Evolutionary conservation across 2,329 filamentous ascomycete genomes (phyloP).

Genomic region (Ascochyta viciae-villosae): DNA sequence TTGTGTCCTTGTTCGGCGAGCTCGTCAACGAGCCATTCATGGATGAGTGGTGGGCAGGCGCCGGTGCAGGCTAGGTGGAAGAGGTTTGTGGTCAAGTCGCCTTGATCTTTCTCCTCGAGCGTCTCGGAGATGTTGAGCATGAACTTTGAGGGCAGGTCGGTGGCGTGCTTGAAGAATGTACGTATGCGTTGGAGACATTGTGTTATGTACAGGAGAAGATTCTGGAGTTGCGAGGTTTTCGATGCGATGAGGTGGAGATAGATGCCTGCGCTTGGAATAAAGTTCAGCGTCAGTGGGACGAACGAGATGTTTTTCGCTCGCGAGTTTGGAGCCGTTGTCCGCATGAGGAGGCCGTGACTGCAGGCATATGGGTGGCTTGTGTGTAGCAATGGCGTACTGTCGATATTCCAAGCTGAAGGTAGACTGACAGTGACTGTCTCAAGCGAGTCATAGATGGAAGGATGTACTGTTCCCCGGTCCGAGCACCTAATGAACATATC

Average conservation of each 20-base stretch:
- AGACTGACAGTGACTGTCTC: slow-evolving; percentile 72
- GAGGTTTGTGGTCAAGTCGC: slow-evolving; percentile 75
- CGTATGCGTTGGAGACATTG: slow-evolving; percentile 81
- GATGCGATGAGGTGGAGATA: slow-evolving; percentile 85
- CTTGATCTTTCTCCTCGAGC: slow-evolving; percentile 69
- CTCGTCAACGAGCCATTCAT: slow-evolving; percentile 88
- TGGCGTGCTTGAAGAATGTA: slow-evolving; percentile 81
- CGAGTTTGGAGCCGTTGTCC: slow-evolving; percentile 39
- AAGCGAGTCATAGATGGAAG: slow-evolving; percentile 87
- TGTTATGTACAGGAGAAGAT: slow-evolving; percentile 81
- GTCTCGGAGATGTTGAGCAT: slow-evolving; percentile 79
- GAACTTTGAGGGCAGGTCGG: slow-evolving; percentile 80
- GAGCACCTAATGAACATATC: slow-evolving; percentile 81
- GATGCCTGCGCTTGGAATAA: slow-evolving; percentile 78
- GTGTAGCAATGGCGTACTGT: slow-evolving; percentile 64
- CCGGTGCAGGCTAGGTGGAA: slow-evolving; percentile 88
- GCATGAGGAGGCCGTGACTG: slow-evolving; percentile 76
- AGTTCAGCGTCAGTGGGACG: slow-evolving; percentile 81
- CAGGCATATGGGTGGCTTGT: slow-evolving; percentile 75
- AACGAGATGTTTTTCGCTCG: slow-evolving; percentile 46
- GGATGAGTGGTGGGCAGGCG: slow-evolving; percentile 75
- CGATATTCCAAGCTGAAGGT: slow-evolving; percentile 52
- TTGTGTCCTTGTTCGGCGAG: slow-evolving; percentile 79
- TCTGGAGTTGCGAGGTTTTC: slow-evolving; percentile 87
- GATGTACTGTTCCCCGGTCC: slow-evolving; percentile 72